Percentiles rank a stretch among this genome's conserved stretches.
Evolutionary conservation across 768 basidiomycete species (phyloP).

Genomic region (Amanita fuliginea): DNA sequence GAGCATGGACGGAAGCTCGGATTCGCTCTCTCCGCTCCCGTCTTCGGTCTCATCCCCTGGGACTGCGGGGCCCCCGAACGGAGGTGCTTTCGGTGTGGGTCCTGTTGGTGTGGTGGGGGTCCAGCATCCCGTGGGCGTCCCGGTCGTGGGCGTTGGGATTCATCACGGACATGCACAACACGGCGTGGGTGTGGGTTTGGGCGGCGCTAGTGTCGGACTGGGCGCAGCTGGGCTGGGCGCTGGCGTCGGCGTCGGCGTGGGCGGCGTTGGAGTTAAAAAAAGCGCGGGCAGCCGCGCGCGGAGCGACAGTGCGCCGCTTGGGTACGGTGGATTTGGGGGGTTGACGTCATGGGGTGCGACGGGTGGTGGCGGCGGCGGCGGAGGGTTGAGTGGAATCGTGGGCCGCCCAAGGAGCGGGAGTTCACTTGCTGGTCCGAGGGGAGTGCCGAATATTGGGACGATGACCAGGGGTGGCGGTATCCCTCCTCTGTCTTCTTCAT

Average conservation of each 20-base stretch:
- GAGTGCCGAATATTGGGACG: constrained; percentile 27
- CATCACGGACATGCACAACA: not conserved
- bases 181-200: not conserved
- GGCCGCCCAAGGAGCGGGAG: constrained; percentile 43
- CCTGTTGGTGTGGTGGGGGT: too few relatives aligned
- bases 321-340: constrained; percentile 28
- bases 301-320: constrained; percentile 60
- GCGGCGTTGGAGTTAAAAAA: constrained; percentile 21
- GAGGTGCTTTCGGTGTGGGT: too few relatives aligned
- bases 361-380: constrained; percentile 13
- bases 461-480: constrained; percentile 15
- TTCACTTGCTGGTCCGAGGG: constrained; percentile 27
- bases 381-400: constrained; percentile 18
- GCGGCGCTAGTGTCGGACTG: constrained; percentile 5
- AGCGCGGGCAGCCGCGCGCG: constrained; percentile 36
- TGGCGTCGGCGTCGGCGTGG: constrained; percentile 12
- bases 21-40: constrained; percentile 18
- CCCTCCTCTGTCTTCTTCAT: too few relatives aligned
- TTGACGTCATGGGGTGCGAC: constrained; percentile 12
- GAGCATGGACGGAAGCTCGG: constrained; percentile 11
- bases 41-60: constrained; percentile 25
- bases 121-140: too few relatives aligned
- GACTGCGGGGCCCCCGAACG: constrained; percentile 5
- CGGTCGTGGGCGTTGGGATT: too few relatives aligned
- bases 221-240: constrained; percentile 12